Evolutionary conservation across 495 filamentous ascomycete species (phyloP), one percentile per base, ranked within the genome.

Genomic region (Thermochaetoides thermophila): DNA sequence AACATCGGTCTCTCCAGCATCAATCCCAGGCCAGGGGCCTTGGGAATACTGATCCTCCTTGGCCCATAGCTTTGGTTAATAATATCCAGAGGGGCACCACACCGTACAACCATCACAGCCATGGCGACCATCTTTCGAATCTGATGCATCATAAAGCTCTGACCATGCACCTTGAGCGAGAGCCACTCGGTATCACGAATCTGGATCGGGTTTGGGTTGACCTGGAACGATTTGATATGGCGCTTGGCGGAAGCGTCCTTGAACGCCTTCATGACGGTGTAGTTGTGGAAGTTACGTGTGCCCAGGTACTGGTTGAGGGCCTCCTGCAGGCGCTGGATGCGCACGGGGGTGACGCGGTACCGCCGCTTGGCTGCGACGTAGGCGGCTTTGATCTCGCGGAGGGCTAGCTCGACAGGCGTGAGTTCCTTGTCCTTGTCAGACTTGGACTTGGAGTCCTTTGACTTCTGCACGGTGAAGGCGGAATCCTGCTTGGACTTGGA

Each of bases 101-200:
- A 84, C 26, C 89, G 74, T 2, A 86, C 76, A 4, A 84, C 61
- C 35, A 97, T 69, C 7, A 84, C 67, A 23, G 75, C 81, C 84
- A 96, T 85, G 39, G 78, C 81, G 11, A 97, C 81, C 89, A 97
- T 97, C 57, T 94, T 95, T 38, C 89, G 79, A 55, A 97, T 97
- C 56, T 97, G 89, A 53, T 97, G 89, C 89, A 97, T 97, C 89
- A 97, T 97, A 67, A 97, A 97, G 38, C 77, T 84, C 57, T 97
- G 89, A 0, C 89, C 89, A 55, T 96, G 91, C 12, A 97, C 83
- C 44, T 91, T 92, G 34, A 96, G 63, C 17, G 80, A 87, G 6
- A 97, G 68, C 89, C 89, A 97, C 57, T 97, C 77, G 11, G 82
- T 92, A 50, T 84, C 78, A 42, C 84, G 69, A 52, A 92, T 89